Evolutionary conservation across 2,329 filamentous ascomycete genomes (phyloP), one percentile per base, ranked within the genome.

Genomic region (Ceratocystiopsis sp.): DNA sequence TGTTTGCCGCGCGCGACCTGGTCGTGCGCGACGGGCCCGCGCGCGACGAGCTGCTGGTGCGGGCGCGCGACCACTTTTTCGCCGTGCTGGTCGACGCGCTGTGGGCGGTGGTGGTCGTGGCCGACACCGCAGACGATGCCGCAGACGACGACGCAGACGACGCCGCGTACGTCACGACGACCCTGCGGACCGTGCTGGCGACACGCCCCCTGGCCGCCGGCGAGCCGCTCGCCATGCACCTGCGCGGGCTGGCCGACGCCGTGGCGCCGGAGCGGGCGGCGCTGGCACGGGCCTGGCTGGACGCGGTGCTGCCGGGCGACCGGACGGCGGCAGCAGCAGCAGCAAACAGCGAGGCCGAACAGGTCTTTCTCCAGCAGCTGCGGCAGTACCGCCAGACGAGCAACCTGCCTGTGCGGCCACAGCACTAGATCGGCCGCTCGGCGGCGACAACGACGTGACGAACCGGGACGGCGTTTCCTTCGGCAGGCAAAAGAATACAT

Each of bases 1-100:
- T 67, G 38, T 74, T 69, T 52, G 68, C 65, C 4, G 64, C 65
- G 9, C 54, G 73, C 25, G 57, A 52, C 43, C 73, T 75, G 70
- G 61, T 73, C 21, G 66, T 69, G 45, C 61, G 52, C 43, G 52
- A 57, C 21, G 21, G 21, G 21, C 21, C 21, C 4, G 21, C 4
- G 4, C 21, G 21, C 1, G 71, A 75, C 43, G 46, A 57, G 17
- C 59, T 75, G 18, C 68, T 74, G 64, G 62, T 67, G 37, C 55
- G 68, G 8, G 68, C 49, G 42, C 59, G 73, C 17, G 55, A 70
- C n/a, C 67, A 72, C 48, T 74, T 72, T 46, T 69, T 69, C 50
- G 67, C 73, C 56, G 57, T 59, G 9, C 57, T 73, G 17, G 55
- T 73, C 25, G 66, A 62, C 41, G 58, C 69, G 33, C 62, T 71